These are phyloP conservation scores for Taphrina sp. DNA, from an alignment of 1,139 yeast species.

Conservation along the genomic window DNA sequence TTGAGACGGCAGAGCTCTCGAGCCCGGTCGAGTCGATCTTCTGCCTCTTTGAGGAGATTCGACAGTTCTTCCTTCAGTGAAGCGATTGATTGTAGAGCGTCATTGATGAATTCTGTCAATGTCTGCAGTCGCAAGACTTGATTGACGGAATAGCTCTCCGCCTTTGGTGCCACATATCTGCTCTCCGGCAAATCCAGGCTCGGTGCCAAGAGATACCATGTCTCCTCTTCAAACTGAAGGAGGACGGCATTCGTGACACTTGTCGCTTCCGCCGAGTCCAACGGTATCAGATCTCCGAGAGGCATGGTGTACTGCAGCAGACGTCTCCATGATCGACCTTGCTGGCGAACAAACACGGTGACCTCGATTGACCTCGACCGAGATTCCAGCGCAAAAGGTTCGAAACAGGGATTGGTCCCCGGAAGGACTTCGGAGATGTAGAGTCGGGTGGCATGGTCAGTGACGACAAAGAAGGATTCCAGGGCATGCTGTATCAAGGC, in stretches of 20 bases:
- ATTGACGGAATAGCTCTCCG: slow-evolving; percentile 4
- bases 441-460: background rate
- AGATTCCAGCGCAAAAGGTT: slow-evolving; percentile 10
- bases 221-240: slow-evolving; percentile 14
- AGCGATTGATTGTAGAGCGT: slow-evolving; percentile 10
- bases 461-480: slow-evolving; percentile 15
- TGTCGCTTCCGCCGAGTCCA: background rate
- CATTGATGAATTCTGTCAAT: slow-evolving; percentile 26
- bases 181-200: background rate
- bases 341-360: slow-evolving; percentile 3
- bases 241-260: background rate
- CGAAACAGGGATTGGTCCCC: slow-evolving; percentile 1
- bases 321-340: background rate
- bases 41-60: slow-evolving; percentile 4
- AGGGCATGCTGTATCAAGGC: slow-evolving; percentile 1
- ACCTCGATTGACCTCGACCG: slow-evolving; percentile 3
- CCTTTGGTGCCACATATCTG: slow-evolving; percentile 1
- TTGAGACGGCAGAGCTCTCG: background rate
- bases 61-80: background rate
- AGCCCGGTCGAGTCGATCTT: background rate
- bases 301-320: background rate
- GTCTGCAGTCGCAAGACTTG: slow-evolving; percentile 22
- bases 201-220: slow-evolving; percentile 3
- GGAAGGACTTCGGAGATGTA: slow-evolving; percentile 20
- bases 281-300: background rate